These are phyloP conservation scores for Hortaea werneckii DNA, from an alignment of 2,329 filamentous ascomycete genomes.

Conservation along the genomic window DNA sequence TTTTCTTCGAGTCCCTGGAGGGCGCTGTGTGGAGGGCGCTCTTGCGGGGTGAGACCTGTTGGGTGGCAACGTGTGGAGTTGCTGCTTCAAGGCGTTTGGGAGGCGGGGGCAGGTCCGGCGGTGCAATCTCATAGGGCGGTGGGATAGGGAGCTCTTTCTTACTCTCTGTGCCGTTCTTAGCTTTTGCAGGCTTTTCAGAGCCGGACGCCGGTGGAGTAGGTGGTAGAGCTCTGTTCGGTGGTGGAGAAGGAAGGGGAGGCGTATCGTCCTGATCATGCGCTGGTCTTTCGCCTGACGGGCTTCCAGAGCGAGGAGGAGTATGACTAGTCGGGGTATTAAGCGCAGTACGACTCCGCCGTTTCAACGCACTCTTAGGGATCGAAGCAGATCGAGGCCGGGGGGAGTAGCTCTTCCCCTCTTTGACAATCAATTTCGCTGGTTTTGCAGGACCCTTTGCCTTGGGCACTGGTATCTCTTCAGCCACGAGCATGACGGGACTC, in stretches of 20 bases:
- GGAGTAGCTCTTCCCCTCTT: constrained; percentile 18
- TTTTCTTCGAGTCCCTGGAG: constrained; percentile 1
- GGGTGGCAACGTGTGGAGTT: constrained; percentile 16
- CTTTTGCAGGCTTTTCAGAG: constrained; percentile 15
- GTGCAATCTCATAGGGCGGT: constrained; percentile 15
- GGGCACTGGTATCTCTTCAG: constrained; percentile 23
- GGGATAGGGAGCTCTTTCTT: constrained; percentile 16
- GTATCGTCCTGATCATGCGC: constrained; percentile 16
- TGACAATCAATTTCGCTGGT: constrained; percentile 20
- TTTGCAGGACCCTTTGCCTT: constrained; percentile 17
- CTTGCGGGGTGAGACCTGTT: constrained; percentile 9
- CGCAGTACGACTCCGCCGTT: constrained; percentile 13
- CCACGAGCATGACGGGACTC: constrained; percentile 26
- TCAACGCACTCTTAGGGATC: constrained; percentile 13
- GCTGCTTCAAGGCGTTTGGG: constrained; percentile 6
- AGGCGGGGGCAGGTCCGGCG: constrained; percentile 8
- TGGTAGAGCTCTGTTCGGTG: constrained; percentile 23
- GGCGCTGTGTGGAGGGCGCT: too few species aligned
- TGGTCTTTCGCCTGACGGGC: constrained; percentile 1
- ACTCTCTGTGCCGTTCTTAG: constrained; percentile 6
- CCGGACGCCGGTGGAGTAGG: constrained; percentile 25
- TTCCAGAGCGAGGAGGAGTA: constrained; percentile 6
- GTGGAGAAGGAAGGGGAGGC: constrained; percentile 24
- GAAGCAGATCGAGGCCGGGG: constrained; percentile 24
- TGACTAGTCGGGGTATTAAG: constrained; percentile 1